Conservation (phyloP, 2,329 filamentous ascomycete species). For the Stagonosporopsis rhizophila region DNA sequence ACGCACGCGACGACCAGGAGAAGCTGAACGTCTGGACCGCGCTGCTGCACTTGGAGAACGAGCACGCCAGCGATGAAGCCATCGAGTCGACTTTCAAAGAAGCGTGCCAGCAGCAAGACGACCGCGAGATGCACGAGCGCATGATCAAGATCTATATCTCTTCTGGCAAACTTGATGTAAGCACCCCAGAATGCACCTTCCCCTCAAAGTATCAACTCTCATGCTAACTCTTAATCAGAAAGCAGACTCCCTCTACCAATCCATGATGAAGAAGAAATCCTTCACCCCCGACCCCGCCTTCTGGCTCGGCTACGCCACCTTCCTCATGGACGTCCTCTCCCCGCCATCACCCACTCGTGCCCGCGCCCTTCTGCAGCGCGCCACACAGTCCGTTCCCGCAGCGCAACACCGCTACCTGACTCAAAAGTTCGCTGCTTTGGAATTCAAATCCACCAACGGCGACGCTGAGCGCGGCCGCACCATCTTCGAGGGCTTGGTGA, state of each 20-base stretch:
- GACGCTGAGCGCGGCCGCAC: constrained; percentile 92
- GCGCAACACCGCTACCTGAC: constrained; percentile 77
- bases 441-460: constrained; percentile 84
- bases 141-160: constrained; percentile 95
- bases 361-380: constrained; percentile 79
- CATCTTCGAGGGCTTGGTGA: constrained; percentile 87
- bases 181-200: constrained; percentile 44
- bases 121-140: constrained; percentile 86
- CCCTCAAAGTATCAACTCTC: neutral
- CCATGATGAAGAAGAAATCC: constrained; percentile 82
- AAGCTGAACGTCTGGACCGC: constrained; percentile 97
- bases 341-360: constrained; percentile 77
- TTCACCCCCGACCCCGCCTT: constrained; percentile 79
- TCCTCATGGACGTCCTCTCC: constrained; percentile 77
- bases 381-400: constrained; percentile 79
- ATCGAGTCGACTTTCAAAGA: constrained; percentile 88
- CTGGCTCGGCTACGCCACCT: constrained; percentile 95
- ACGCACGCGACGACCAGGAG: constrained; percentile 87
- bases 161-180: constrained; percentile 82
- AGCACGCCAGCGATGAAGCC: constrained; percentile 82
- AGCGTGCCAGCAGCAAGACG: constrained; percentile 92
- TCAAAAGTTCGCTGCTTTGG: constrained; percentile 86
- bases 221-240: constrained; percentile 62
- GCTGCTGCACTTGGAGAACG: constrained; percentile 90
- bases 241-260: constrained; percentile 87